Evolutionary conservation across 148 eudicot species (phyloP), one percentile per base, ranked within the genome.

Genomic region (Vaccinium myrtillus): DNA sequence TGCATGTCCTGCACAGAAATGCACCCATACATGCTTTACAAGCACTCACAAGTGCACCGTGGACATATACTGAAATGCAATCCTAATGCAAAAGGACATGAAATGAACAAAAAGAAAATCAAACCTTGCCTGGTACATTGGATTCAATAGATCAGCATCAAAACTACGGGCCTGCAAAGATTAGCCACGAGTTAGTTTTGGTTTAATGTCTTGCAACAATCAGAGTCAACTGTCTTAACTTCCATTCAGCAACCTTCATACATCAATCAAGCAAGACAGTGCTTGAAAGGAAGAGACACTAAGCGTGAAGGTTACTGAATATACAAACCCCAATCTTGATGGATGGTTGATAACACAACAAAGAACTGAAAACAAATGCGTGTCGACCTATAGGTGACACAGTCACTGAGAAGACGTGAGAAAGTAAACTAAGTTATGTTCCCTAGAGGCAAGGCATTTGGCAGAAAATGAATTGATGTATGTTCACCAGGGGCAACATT

Each of bases 111-210:
- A 75, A 70, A 23, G 36, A 50, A 49, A 86, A 81, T 32, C 74
- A 77, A 70, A 92, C 99, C 99, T 95, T 87, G 89, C 90, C 88
- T 97, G 88, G 87, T 97, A 95, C 99, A 97, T 97, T 46, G 96
- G 91, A 90, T 97, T 85, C 82, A 97, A 88, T 76, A 89, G 89
- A 81, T 87, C 95, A 84, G 88, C 82, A 88, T 94, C 98, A 84
- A 94, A 95, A 81, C 92, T 86, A 63, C 97, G 94, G 77, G 87
- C 99, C 99, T 96, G 95, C 86, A 87, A 80, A 83, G 69, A 85
- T 48, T 21, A 69, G 43, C 55, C 32, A 83, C 0, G 1, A 70
- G 73, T 70, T 67, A 69, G 75, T 65, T 48, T 25, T 81, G 46
- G 21, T 2, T n/a, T 73, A n/a, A 80, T 73, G n/a, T 56, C 21